Conservation (phyloP, 129 eudicot genomes). For the Flaveria robusta region DNA sequence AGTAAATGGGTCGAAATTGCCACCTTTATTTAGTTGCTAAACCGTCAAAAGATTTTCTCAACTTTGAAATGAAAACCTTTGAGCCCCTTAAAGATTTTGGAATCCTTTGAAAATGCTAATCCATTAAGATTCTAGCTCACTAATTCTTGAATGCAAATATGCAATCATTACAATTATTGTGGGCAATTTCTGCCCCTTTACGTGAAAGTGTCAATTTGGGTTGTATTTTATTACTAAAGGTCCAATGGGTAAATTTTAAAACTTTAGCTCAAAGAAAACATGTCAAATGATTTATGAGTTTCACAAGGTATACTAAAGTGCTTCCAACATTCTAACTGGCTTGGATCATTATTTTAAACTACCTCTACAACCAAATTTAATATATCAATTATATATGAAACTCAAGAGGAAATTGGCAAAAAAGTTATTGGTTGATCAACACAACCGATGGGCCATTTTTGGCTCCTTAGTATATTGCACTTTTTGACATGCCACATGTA, state of each 20-base stretch:
- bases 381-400: background rate
- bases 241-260: background rate
- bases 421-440: background rate
- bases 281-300: background rate
- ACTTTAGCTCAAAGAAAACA: background rate
- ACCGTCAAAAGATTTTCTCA: conserved; percentile 16
- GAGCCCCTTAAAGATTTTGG: background rate
- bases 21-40: background rate
- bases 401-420: background rate
- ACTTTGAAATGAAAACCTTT: conserved; percentile 5
- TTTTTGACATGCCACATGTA: too few species aligned
- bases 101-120: background rate
- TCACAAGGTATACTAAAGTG: background rate
- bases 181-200: background rate
- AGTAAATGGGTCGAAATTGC: background rate
- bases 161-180: background rate
- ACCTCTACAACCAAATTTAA: background rate
- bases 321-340: background rate
- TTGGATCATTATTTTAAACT: background rate
- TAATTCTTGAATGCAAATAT: background rate
- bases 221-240: background rate
- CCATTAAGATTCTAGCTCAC: background rate
- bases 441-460: too few species aligned
- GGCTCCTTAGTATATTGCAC: too few species aligned
- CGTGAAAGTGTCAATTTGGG: conserved; percentile 4